Percentiles rank a stretch among this genome's conserved stretches.
Evolutionary conservation across 2,329 filamentous ascomycete species (phyloP).

Genomic region (Metarhizium guizhouense): DNA sequence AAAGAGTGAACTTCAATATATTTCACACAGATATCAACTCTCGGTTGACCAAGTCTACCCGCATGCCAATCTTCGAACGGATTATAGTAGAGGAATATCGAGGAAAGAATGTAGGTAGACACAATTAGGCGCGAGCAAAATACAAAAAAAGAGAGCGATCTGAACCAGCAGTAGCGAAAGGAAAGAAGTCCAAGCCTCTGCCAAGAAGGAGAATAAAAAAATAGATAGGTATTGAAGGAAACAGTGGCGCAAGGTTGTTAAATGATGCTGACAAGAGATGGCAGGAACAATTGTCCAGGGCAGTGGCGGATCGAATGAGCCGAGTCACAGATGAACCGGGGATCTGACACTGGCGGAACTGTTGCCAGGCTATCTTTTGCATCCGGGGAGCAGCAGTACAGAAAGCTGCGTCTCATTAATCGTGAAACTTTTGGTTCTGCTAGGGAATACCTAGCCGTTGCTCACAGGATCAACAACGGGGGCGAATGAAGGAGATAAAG

Average conservation of each 20-base stretch:
- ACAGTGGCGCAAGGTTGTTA: neutral
- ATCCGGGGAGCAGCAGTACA: neutral
- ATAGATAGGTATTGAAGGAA: slow-evolving; percentile 8
- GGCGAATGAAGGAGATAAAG: neutral
- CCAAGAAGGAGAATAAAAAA: slow-evolving; percentile 8
- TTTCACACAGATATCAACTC: neutral
- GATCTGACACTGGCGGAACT: slow-evolving; percentile 1
- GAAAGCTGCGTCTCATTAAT: neutral
- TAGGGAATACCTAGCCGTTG: neutral
- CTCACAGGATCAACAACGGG: neutral
- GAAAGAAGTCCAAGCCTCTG: slow-evolving; percentile 5
- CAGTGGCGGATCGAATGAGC: neutral
- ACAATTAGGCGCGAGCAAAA: neutral
- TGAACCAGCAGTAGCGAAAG: slow-evolving; percentile 47
- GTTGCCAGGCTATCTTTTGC: neutral
- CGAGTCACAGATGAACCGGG: neutral
- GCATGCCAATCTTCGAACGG: neutral
- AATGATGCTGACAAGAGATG: neutral
- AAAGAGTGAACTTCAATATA: too few relatives aligned
- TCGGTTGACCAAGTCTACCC: neutral
- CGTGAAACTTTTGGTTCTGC: neutral
- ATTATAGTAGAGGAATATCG: neutral
- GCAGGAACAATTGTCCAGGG: neutral
- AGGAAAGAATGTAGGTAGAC: neutral
- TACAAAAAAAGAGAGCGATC: slow-evolving; percentile 26